Evolutionary conservation across 768 basidiomycete species (phyloP).

Genomic region (Lentinula guzmanii): DNA sequence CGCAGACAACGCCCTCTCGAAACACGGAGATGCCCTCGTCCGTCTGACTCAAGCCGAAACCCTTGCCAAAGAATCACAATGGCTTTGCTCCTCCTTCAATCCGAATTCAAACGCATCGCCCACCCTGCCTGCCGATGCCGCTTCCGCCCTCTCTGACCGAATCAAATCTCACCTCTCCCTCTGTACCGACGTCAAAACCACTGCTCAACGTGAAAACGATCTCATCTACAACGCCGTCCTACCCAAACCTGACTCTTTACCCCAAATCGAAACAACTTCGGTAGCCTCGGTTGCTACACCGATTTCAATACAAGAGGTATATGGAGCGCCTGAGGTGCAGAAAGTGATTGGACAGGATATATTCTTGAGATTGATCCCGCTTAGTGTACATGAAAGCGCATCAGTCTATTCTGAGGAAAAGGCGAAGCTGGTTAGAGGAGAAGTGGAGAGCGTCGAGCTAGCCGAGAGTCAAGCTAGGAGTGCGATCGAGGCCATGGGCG

Average conservation of each 20-base stretch:
- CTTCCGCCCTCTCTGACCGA: slow-evolving; percentile 71
- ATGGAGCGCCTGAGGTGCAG: slow-evolving; percentile 84
- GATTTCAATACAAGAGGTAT: slow-evolving; percentile 92
- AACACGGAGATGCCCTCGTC: slow-evolving; percentile 83
- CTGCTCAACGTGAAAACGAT: slow-evolving; percentile 88
- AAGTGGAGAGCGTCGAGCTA: slow-evolving; percentile 82
- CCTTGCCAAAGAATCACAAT: slow-evolving; percentile 77
- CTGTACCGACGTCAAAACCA: slow-evolving; percentile 66
- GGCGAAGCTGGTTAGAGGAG: slow-evolving; percentile 85
- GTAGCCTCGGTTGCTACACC: slow-evolving; percentile 67
- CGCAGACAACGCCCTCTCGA: slow-evolving; percentile 67
- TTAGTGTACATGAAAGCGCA: slow-evolving; percentile 94
- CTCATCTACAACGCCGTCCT: slow-evolving; percentile 94
- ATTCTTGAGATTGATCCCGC: slow-evolving; percentile 80
- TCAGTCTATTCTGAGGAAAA: slow-evolving; percentile 98
- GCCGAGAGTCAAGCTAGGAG: slow-evolving; percentile 78
- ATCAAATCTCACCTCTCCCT: slow-evolving; percentile 78
- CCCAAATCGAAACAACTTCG: slow-evolving; percentile 70
- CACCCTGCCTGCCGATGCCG: slow-evolving; percentile 84
- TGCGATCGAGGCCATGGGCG: slow-evolving; percentile 74
- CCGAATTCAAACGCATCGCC: slow-evolving; percentile 64
- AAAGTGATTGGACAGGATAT: slow-evolving; percentile 92
- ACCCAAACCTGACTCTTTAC: slow-evolving; percentile 72
- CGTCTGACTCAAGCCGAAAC: slow-evolving; percentile 74
- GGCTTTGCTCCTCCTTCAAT: slow-evolving; percentile 61